Conservation (phyloP, 208 protist genomes). For the Leishmania tarentolae region DNA sequence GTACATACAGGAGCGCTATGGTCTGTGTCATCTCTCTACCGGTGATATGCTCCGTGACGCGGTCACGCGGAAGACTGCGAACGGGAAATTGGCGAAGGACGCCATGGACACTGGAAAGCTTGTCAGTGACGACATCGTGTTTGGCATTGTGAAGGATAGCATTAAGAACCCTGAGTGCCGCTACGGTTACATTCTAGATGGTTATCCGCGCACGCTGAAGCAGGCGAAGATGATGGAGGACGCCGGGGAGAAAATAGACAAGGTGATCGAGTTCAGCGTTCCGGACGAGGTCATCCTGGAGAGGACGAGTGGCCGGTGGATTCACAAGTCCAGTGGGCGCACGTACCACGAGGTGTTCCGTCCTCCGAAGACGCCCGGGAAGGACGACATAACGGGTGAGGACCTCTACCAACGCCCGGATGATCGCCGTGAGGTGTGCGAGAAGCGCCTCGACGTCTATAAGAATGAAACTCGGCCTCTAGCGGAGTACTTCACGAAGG, state of each 20-base stretch:
- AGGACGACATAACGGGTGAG: conserved; percentile 95
- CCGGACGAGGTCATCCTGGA: conserved; percentile 93
- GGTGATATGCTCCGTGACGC: conserved; percentile 94
- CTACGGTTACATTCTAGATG: conserved; percentile 95
- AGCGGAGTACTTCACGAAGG: conserved; percentile 78
- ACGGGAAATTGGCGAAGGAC: conserved; percentile 70
- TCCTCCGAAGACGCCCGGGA: conserved; percentile 83
- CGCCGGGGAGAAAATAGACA: conserved; percentile 75
- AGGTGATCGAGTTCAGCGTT: conserved; percentile 90
- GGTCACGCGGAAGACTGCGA: conserved; percentile 64
- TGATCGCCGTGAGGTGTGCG: conserved; percentile 90
- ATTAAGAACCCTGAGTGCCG: conserved; percentile 83
- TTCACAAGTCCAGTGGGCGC: conserved; percentile 92
- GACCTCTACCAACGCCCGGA: conserved; percentile 92
- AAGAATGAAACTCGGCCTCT: conserved; percentile 86
- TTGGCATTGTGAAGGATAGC: conserved; percentile 89
- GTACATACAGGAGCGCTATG: conserved; percentile 89
- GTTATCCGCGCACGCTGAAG: conserved; percentile 93
- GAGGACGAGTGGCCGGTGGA: conserved; percentile 89
- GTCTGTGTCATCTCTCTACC: conserved; percentile 93
- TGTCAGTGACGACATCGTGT: conserved; percentile 93
- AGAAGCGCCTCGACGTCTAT: conserved; percentile 90
- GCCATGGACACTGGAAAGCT: conserved; percentile 84
- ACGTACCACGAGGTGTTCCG: conserved; percentile 94
- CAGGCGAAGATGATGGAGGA: conserved; percentile 94